Conservation (phyloP, 805 yeast species). For the Candida ipomoeae region DNA sequence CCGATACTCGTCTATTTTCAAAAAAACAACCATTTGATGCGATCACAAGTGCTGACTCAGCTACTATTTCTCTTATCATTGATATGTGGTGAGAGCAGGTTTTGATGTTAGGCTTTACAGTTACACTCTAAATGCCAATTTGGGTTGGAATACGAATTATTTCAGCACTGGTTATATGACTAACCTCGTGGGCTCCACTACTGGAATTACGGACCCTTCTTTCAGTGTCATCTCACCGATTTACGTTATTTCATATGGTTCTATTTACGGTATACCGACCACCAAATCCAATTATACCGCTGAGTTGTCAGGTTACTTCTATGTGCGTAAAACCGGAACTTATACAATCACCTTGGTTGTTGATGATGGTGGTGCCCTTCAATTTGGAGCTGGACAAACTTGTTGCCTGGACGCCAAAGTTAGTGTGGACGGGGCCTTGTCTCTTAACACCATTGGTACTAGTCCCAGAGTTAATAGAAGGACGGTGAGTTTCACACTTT, state of each 20-base stretch:
- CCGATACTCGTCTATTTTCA: background rate
- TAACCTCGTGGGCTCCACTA: background rate
- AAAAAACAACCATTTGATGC: background rate
- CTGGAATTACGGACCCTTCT: conserved; percentile 9
- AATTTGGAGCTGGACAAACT: conserved; percentile 9
- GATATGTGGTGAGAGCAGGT: conserved; percentile 4
- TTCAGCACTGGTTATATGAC: conserved; percentile 8
- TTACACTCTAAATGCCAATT: background rate
- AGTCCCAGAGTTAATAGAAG: background rate
- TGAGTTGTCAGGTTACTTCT: conserved; percentile 13
- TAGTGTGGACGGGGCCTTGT: background rate
- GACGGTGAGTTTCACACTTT: conserved; percentile 3
- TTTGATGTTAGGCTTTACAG: conserved; percentile 9
- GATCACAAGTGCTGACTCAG: background rate
- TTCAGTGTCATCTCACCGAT: conserved; percentile 1
- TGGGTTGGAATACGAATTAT: conserved; percentile 10
- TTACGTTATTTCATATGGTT: background rate
- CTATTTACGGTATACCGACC: conserved; percentile 7
- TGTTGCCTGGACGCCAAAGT: conserved; percentile 10
- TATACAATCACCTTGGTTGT: conserved; percentile 9
- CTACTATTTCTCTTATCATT: background rate
- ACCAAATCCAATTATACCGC: conserved; percentile 10
- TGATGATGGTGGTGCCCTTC: conserved; percentile 13
- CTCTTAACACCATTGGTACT: conserved; percentile 1
- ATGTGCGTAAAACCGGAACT: conserved; percentile 4